Base-by-base conservation (phyloP, 805 yeast species). In the Candida tallmaniae region DNA sequence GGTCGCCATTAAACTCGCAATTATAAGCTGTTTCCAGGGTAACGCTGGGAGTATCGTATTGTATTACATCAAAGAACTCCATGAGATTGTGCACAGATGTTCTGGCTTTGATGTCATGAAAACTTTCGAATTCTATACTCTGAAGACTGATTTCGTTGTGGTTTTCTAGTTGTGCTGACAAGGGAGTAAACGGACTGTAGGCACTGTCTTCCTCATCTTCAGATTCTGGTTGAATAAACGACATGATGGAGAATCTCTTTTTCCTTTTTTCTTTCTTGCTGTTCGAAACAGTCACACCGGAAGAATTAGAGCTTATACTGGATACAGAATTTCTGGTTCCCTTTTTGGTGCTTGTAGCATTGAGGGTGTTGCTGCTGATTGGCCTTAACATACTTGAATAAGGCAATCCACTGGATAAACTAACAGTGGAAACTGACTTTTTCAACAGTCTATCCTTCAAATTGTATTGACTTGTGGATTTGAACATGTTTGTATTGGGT, bases 31-130 rank as follows among this genome's bases (percentile, higher is more conserved):
- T n/a, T n/a, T n/a, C n/a, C n/a, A n/a, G n/a, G n/a, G n/a, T n/a
- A n/a, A n/a, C n/a, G n/a, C n/a, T n/a, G 3, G 18, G 23, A 22
- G 11, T 16, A 23, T 39, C 43, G 13, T 31, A 42, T 19, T 42
- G 27, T 12, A 42, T 42, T 10, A 39, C 35, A 24, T 32, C 29
- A 4, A 39, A 36, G 24, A 42, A 39, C 18, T 42, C 46, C 31
- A 40, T 26, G 20, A 40, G 34, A 22, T 34, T 27, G 6, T 40
- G 34, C 25, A 39, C 36, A 23, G 42, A 40, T 1, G 35, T 32
- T 29, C 46, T 28, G 19, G 29, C 33, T 13, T 34, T 33, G 15
- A 31, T 32, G 11, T 36, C 35, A 5, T 29, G 19, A 7, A 27
- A 23, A 9, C 25, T 21, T 19, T 11, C 18, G 31, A 42, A 26